These are phyloP conservation scores for Pythium sp. DNA, from an alignment of 352 stramenopile genomes.

Conservation along the genomic window DNA sequence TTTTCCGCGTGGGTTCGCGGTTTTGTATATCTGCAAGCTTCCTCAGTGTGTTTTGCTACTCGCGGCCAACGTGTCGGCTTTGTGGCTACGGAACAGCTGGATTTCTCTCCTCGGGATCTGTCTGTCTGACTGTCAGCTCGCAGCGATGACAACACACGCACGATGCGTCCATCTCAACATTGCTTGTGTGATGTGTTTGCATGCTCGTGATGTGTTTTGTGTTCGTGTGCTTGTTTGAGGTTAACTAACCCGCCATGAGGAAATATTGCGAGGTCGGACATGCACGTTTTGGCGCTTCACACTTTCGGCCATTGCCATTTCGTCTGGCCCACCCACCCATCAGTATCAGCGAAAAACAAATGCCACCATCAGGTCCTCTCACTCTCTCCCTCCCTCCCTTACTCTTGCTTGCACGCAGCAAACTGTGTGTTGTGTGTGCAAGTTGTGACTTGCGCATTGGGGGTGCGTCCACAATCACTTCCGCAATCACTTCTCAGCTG, in stretches of 20 bases:
- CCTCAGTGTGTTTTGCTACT: background rate
- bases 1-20: too few species aligned
- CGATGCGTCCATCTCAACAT: background rate
- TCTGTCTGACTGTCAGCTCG: background rate
- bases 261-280: slow-evolving; percentile 5
- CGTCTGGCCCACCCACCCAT: background rate
- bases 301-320: background rate
- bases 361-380: background rate
- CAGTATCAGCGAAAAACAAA: background rate
- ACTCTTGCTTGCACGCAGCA: background rate
- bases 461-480: background rate
- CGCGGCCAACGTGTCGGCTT: background rate
- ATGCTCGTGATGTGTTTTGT: background rate
- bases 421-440: slow-evolving; percentile 6
- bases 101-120: background rate
- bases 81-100: background rate
- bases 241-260: background rate
- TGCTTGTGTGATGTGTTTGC: slow-evolving; percentile 1
- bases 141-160: slow-evolving; percentile 6
- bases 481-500: background rate
- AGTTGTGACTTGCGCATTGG: background rate
- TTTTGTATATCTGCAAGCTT: background rate
- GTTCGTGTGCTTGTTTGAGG: background rate
- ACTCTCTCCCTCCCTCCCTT: background rate
- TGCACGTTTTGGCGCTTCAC: background rate